Evolutionary conservation across 176 grass and related monocot species (phyloP), one percentile per base, ranked within the genome.

Genomic region (Alopecurus myosuroides): DNA sequence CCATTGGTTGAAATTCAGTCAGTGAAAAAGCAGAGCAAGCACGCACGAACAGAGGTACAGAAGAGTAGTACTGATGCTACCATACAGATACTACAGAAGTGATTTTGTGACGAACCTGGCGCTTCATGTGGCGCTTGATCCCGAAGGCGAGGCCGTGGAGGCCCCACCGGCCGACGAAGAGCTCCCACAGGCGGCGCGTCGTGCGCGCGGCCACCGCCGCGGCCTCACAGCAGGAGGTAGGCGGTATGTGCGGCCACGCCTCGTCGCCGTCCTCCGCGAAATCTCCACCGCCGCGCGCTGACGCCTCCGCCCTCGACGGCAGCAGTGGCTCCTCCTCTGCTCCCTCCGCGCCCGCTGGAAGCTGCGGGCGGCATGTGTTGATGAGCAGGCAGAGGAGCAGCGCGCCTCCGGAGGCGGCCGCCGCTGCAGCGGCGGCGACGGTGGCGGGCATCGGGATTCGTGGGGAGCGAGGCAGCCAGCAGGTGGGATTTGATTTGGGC

Each of bases 51-150:
- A 57, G 20, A 28, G 69, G 29, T 17, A 82, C 12, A 25, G 9
- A 8, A 19, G 9, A 50, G 18, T 4, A 37, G n/a, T 10, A 46
- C 23, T 20, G 15, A n/a, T 12, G 64, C 35, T 68, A 20, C 8
- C 58, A 6, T 52, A 15, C 25, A 9, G 70, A 48, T 44, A 22
- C 20, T 3, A 5, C 35, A 22, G 7, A 42, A 30, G 23, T 57
- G 34, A 64, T 35, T 2, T 53, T 35, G 84, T 44, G 19, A 29
- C 53, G 33, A 25, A 91, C 92, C 92, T 94, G 92, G 14, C 78
- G 84, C 77, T 84, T 92, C 89, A 94, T 94, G 66, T 89, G 92
- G 75, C 82, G 85, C 62, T 85, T 94, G 84, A 94, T 87, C 69
- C 89, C 89, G 79, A 92, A 94, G 74, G 84, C 81, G 50, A 94